Percentiles rank a stretch among this genome's conserved stretches.
These are phyloP conservation scores for Panicum virgatum DNA, from an alignment of 202 grass and related monocot species.

Conservation along the genomic window DNA sequence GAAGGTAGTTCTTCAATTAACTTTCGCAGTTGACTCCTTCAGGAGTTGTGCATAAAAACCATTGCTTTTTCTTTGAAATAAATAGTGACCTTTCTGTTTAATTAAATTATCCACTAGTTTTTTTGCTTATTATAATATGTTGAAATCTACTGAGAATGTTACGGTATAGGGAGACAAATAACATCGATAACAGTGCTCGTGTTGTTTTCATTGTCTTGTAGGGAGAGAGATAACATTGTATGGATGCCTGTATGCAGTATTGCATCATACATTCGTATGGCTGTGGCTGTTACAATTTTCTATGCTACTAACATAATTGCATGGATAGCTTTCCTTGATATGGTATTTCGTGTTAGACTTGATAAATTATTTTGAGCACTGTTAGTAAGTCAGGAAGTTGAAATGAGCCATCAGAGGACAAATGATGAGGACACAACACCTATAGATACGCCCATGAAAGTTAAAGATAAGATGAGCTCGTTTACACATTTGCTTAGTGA, in stretches of 20 bases:
- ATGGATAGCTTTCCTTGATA: not conserved
- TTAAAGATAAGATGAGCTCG: no score
- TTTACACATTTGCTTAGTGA: no score
- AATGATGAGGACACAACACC: no score
- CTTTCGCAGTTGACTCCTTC: not conserved
- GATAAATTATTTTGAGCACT: constrained; percentile 11
- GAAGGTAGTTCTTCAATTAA: constrained; percentile 54
- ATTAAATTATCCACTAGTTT: not conserved
- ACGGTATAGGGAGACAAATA: not conserved
- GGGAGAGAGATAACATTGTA: constrained; percentile 13
- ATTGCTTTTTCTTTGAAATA: constrained; percentile 10
- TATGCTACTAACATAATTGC: constrained; percentile 3
- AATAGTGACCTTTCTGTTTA: not conserved
- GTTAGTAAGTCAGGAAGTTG: not conserved
- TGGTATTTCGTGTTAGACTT: not conserved
- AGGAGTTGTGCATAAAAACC: not conserved
- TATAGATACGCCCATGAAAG: no score
- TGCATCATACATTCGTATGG: not conserved
- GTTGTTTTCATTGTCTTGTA: not conserved
- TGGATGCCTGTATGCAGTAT: not conserved
- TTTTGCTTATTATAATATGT: constrained; percentile 12
- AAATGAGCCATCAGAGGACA: not conserved
- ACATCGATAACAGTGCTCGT: not conserved
- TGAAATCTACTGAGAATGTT: not conserved
- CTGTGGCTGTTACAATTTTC: not conserved